These are phyloP conservation scores for Quercus ilex DNA, from an alignment of 306 rosid genomes.

Conservation along the genomic window DNA sequence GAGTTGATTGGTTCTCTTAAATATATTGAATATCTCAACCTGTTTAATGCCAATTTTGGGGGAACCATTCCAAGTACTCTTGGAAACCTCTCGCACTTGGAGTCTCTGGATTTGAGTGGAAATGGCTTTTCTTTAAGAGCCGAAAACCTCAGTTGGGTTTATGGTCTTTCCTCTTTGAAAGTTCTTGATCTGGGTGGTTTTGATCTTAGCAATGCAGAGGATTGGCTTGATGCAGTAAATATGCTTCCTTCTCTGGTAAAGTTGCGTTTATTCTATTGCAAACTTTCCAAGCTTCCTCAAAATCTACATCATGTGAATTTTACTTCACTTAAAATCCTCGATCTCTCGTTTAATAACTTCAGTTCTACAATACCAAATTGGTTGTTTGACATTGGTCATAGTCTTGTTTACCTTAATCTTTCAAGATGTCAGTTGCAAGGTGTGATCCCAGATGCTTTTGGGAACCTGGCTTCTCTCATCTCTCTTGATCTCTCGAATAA, in stretches of 20 bases:
- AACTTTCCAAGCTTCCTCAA: not conserved
- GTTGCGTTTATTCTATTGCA: not conserved
- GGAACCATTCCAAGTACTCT: conserved; percentile 1
- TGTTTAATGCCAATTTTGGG: conserved; percentile 12
- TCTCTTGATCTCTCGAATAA: conserved; percentile 14
- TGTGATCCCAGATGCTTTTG: conserved; percentile 2
- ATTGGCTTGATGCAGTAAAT: not conserved
- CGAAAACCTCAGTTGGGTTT: conserved; percentile 4
- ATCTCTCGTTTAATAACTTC: conserved; percentile 13
- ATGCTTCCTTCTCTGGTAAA: not conserved
- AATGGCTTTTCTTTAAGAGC: not conserved
- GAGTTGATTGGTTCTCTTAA: conserved; percentile 10
- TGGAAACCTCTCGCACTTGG: conserved; percentile 15
- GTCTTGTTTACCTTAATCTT: conserved; percentile 10
- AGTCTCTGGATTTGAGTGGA: conserved; percentile 20
- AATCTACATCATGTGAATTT: not conserved
- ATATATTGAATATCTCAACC: conserved; percentile 17
- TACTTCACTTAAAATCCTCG: conserved; percentile 13
- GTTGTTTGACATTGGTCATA: conserved; percentile 16
- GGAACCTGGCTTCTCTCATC: not conserved
- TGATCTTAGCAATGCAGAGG: not conserved
- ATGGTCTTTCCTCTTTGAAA: not conserved
- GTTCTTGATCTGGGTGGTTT: not conserved
- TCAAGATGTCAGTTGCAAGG: not conserved
- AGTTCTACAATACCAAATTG: not conserved